Evolutionary conservation across 257 asterid genomes (phyloP), one percentile per base, ranked within the genome.

Genomic region (Orobanche coerulescens): DNA sequence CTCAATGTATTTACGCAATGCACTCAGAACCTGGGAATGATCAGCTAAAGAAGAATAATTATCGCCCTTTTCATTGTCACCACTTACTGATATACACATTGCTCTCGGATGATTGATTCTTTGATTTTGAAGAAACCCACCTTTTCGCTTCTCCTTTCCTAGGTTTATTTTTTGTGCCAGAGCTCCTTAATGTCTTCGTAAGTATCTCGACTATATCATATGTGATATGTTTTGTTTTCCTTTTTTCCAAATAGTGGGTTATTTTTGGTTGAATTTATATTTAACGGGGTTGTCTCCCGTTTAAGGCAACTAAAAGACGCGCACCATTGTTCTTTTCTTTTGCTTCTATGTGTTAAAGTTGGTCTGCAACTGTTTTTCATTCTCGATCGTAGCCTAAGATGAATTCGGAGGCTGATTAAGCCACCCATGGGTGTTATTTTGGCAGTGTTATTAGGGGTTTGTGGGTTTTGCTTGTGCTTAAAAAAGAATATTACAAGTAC

Each of bases 161-260:
- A 62, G 71, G 74, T 53, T 51, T 58, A 49, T 33, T 52, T 58
- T 55, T 20, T 44, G 4, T 55, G 18, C 53, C 16, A 25, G 62
- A 63, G 56, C 9, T 44, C 59, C 13, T 52, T 52, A 30, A 71
- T 76, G 59, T 61, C 64, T 14, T 13, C 25, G 73, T 69, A 48
- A 68, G 75, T 68, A 58, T 36, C 50, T 34, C 20, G 10, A 50
- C 58, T 14, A 11, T 20, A 64, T 51, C 33, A 1, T 12, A 18
- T n/a, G n/a, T n/a, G n/a, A n/a, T n/a, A n/a, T n/a, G 25, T 12
- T 39, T 14, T 15, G 3, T 37, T 28, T 40, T 22, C 26, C 4
- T 49, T 50, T 4, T 24, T 19, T 66, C 34, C 6, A 4, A 40
- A 22, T 64, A 6, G 44, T 6, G 4, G 20, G 51, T 13, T 11